A percentile compares a stretch with the other conserved stretches of the same genome.
phyloP scores from a whole-genome alignment of 2,329 filamentous ascomycete species.

The Alternaria ethzedia region DNA sequence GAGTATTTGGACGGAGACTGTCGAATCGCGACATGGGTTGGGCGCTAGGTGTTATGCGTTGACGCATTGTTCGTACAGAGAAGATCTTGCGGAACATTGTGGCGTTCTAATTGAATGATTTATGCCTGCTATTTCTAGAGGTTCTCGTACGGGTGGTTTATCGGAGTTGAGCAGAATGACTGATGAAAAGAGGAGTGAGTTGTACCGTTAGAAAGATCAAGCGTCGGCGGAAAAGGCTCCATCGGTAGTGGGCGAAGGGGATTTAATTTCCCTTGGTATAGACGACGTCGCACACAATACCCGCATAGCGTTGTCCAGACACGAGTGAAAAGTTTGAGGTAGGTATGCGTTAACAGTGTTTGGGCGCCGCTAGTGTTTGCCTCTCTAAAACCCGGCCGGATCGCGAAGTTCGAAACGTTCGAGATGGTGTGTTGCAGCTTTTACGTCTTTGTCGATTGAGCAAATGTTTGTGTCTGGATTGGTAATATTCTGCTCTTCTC shows the following conservation, averaged over 20 bases:
- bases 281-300: background rate
- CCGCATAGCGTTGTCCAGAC: background rate
- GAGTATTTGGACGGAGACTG: background rate
- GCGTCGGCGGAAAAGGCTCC: background rate
- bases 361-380: background rate
- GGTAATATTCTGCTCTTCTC: background rate
- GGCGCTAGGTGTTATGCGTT: background rate
- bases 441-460: background rate
- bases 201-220: background rate
- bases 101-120: background rate
- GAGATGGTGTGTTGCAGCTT: background rate
- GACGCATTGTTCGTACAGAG: background rate
- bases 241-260: background rate
- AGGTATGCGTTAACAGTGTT: background rate
- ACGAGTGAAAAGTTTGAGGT: background rate
- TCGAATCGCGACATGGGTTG: background rate
- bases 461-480: background rate
- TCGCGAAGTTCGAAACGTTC: background rate
- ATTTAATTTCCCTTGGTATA: too few relatives aligned
- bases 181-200: background rate
- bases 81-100: constrained; percentile 1
- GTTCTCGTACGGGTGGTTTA: background rate
- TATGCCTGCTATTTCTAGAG: background rate
- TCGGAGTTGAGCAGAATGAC: background rate
- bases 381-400: background rate